Evolutionary conservation across 108 stramenopile genomes (phyloP), one percentile per base, ranked within the genome.

Genomic region (Schizochytrium sp.): DNA sequence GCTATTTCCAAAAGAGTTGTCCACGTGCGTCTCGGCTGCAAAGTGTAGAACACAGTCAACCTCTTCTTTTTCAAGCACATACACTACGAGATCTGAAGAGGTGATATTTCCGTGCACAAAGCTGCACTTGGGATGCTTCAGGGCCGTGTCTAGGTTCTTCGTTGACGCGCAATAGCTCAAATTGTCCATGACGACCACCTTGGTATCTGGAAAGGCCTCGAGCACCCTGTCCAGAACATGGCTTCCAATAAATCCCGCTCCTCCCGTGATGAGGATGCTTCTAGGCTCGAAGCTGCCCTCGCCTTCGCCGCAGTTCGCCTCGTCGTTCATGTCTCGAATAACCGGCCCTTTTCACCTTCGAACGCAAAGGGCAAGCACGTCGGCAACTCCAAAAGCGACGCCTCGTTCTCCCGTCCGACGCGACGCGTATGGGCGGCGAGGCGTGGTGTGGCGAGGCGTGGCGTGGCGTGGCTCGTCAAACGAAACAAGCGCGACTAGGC

Each of bases 1-100:
- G 44, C 97, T 98, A 93, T 99, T 99, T 23, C 99, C 99, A 89
- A 99, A 99, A 23, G 97, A 98, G 95, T 99, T 99, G 94, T 99
- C 99, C 29, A 93, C 94, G 72, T 94, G 94, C 5, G 98, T 99
- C 92, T 99, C 98, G 14, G 99, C 99, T 5, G 99, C 98, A 90
- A 99, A 99, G 93, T 99, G 99, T 92, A 99, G 94, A 89, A 99
- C 96, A 63, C 98, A 98, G 87, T 99, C 99, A 87, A 99, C 97
- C 72, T 97, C 91, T 72, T 99, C 96, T 59, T 96, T 96, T 69
- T 91, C 91, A 87, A 99, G 90, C 55, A 98, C 97, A 90, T 97
- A 98, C 72, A 89, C 95, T 41, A 99, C 98, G 45, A 99, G 94
- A 90, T 99, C 98, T 25, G 96, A 93, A 8, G 96, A 96, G 88